Evolutionary conservation across 139 green algal species (phyloP), one percentile per base, ranked within the genome.

Genomic region (Nannochloris sp.): DNA sequence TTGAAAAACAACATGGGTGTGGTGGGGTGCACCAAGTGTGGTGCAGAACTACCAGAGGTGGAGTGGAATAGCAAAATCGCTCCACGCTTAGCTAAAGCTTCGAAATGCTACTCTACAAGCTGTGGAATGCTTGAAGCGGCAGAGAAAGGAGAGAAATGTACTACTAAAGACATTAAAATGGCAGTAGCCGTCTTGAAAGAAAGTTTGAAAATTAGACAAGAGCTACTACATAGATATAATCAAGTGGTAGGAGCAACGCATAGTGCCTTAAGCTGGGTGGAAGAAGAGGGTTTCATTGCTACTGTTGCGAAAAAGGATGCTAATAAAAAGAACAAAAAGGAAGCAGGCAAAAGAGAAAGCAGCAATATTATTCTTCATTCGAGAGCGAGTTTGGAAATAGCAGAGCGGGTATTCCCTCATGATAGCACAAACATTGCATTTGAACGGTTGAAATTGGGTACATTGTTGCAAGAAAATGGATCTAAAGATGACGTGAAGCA

Each of bases 161-260:
- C 30, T 29, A 25, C 36, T n/a, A 31, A 13, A 12, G 36, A 0
- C 4, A 39, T 32, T 23, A 30, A 48, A 60, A 45, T 64, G 9
- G 37, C 25, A 7, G 31, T 54, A 12, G 46, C 61, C 31, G 12
- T n/a, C 31, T 64, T 60, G 24, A 29, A 51, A 12, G 31, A 67
- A 64, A 30, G 14, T 19, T 15, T 77, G 30, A 47, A 66, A 14
- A 47, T 44, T 30, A 61, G 64, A 10, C 45, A 39, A 33, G 10
- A 30, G 23, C 51, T 32, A 4, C 30, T 79, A 54, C 48, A 69
- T 32, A 30, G 42, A 3, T 24, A 47, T 34, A 74, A 58, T 39
- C 24, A 69, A 53, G 45, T 80, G 31, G 42, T 70, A 33, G 55
- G 54, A 6, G 24, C 24, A 3, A 79, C 69, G 2, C 55, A 72